Percentiles rank a stretch among this genome's conserved stretches.
These are phyloP conservation scores for Pseudogymnoascus sp. DNA, from an alignment of 2,329 filamentous ascomycete genomes.

Conservation along the genomic window DNA sequence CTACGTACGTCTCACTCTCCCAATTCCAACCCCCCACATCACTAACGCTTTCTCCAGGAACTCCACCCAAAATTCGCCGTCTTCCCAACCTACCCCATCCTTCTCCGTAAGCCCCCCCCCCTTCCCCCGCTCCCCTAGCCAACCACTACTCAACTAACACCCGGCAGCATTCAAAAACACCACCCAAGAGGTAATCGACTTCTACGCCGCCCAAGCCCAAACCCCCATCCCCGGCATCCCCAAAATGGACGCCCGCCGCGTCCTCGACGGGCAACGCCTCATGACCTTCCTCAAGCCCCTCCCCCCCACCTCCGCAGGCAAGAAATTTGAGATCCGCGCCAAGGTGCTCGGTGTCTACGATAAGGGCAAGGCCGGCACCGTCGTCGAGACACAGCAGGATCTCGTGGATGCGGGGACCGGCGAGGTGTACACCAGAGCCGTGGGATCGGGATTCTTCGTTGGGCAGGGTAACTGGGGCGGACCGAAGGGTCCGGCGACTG, in stretches of 20 bases:
- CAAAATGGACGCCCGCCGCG: constrained; percentile 51
- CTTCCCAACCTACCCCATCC: constrained; percentile 58
- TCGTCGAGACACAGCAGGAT: constrained; percentile 57
- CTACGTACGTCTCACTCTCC: constrained; percentile 50
- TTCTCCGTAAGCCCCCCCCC: constrained; percentile 17
- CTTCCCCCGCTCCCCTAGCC: not conserved
- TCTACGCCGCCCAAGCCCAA: constrained; percentile 49
- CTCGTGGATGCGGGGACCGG: constrained; percentile 53
- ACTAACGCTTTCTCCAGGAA: constrained; percentile 48
- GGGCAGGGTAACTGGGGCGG: constrained; percentile 74
- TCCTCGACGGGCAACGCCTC: constrained; percentile 59
- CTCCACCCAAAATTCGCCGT: constrained; percentile 77
- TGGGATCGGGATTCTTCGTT: constrained; percentile 57
- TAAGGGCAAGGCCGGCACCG: constrained; percentile 61
- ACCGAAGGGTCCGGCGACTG: constrained; percentile 75
- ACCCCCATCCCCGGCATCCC: constrained; percentile 56
- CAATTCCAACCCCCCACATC: constrained; percentile 8
- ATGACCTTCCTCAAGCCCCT: constrained; percentile 56
- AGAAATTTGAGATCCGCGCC: constrained; percentile 52
- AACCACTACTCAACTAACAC: not conserved
- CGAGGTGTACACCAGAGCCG: constrained; percentile 51
- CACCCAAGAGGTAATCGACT: constrained; percentile 59
- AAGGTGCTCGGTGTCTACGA: constrained; percentile 64
- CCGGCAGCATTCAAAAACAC: constrained; percentile 54
- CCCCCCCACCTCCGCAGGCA: constrained; percentile 50